phyloP scores from a whole-genome alignment of 805 yeast genomes.

The Maudiozyma serrabonitensis region DNA sequence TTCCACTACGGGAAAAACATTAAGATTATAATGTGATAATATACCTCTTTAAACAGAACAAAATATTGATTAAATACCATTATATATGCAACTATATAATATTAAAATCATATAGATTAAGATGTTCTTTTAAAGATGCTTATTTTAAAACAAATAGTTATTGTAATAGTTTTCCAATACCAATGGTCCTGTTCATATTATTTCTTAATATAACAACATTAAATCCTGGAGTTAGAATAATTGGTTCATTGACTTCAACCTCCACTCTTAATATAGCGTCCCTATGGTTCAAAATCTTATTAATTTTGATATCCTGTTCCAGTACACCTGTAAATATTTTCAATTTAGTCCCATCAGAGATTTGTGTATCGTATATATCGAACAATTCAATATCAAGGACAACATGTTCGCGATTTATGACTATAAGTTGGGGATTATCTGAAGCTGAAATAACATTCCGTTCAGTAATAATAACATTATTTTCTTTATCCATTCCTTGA shows the following conservation, averaged over 20 bases:
- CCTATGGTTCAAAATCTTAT: not conserved
- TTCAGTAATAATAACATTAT: not conserved
- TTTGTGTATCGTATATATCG: not conserved
- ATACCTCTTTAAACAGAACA: too few species aligned
- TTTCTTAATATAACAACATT: constrained; percentile 2
- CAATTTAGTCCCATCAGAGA: not conserved
- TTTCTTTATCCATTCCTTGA: constrained; percentile 8
- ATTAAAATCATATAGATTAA: not conserved
- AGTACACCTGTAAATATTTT: not conserved
- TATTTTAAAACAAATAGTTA: not conserved
- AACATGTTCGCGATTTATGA: not conserved
- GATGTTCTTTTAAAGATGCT: too few species aligned
- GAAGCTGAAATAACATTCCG: not conserved
- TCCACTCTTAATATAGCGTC: not conserved
- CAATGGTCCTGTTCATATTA: constrained; percentile 1
- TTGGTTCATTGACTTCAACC: not conserved
- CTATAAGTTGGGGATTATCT: not conserved
- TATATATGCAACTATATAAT: too few species aligned
- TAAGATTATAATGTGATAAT: too few species aligned
- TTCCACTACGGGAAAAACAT: too few species aligned
- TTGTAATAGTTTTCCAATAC: constrained; percentile 1
- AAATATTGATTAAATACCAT: too few species aligned
- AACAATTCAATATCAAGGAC: not conserved
- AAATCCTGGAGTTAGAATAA: not conserved
- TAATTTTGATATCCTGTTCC: not conserved